These are phyloP conservation scores for Colletotrichum musicola DNA, from an alignment of 2,329 filamentous ascomycete species.

Conservation along the genomic window DNA sequence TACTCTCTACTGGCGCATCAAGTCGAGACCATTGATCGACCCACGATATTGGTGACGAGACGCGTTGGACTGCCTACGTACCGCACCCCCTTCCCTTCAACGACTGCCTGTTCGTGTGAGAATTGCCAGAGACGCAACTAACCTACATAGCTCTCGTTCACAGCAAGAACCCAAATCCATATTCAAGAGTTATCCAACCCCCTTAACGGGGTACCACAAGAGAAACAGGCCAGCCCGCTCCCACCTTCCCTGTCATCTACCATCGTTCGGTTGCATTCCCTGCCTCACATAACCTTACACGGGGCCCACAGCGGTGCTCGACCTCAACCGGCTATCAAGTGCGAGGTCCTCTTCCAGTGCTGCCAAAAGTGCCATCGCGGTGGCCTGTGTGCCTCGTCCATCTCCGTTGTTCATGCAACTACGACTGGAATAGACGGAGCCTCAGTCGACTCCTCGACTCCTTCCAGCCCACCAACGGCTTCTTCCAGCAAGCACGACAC, in stretches of 20 bases:
- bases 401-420: constrained; percentile 25
- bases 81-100: too few species aligned
- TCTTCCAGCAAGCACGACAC: neutral
- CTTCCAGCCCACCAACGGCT: neutral
- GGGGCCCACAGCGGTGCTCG: constrained; percentile 6
- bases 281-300: constrained; percentile 16
- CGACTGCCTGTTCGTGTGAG: too few species aligned
- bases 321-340: constrained; percentile 5
- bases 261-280: constrained; percentile 13
- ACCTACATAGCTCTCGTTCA: too few species aligned
- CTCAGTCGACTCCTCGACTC: constrained; percentile 4
- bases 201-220: neutral
- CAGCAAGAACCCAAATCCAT: too few species aligned
- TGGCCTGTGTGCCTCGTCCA: constrained; percentile 24
- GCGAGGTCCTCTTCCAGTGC: constrained; percentile 14
- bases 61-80: too few species aligned
- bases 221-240: neutral
- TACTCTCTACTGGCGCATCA: too few species aligned
- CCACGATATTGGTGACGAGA: too few species aligned
- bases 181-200: too few species aligned
- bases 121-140: too few species aligned
- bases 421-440: neutral
- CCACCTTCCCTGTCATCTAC: constrained; percentile 9
- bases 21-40: too few species aligned
- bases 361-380: constrained; percentile 15